Evolutionary conservation across 345 rosid genomes (phyloP).

Genomic region (Salix koriyanagi): DNA sequence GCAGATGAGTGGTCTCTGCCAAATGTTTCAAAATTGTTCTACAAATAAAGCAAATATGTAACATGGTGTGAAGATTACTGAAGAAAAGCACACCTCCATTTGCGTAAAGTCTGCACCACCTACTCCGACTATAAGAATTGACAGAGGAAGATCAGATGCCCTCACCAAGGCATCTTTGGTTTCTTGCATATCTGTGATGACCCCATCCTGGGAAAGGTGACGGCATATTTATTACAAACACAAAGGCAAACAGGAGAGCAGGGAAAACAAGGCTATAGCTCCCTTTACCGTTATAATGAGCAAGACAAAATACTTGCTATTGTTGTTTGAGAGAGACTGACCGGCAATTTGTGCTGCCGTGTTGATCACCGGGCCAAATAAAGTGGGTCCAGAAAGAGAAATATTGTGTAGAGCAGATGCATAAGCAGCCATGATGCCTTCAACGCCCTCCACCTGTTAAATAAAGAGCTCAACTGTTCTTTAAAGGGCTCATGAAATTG

Average conservation of each 20-base stretch:
- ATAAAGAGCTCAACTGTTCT: neutral
- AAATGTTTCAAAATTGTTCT: neutral
- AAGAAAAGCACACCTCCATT: constrained; percentile 63
- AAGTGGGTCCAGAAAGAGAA: constrained; percentile 66
- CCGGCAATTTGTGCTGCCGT: constrained; percentile 53
- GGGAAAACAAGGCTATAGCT: neutral
- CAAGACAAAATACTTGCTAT: constrained; percentile 45
- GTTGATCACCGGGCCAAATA: constrained; percentile 58
- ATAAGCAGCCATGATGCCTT: constrained; percentile 83
- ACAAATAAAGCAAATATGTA: neutral
- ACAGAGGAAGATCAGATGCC: constrained; percentile 91
- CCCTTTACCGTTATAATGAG: constrained; percentile 56
- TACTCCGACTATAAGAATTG: constrained; percentile 81
- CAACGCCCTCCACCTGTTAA: constrained; percentile 72
- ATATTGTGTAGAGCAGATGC: constrained; percentile 46
- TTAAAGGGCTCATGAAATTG: neutral
- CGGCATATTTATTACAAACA: neutral
- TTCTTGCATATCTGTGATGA: constrained; percentile 70
- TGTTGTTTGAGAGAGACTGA: constrained; percentile 24
- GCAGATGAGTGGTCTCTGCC: neutral
- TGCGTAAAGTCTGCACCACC: constrained; percentile 75
- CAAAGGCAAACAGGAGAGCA: neutral
- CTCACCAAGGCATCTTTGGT: constrained; percentile 71
- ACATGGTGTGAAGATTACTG: neutral
- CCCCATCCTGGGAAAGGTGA: constrained; percentile 63